These are phyloP conservation scores for Phlegmacium glaucopus DNA, from an alignment of 768 basidiomycete genomes.

Conservation along the genomic window DNA sequence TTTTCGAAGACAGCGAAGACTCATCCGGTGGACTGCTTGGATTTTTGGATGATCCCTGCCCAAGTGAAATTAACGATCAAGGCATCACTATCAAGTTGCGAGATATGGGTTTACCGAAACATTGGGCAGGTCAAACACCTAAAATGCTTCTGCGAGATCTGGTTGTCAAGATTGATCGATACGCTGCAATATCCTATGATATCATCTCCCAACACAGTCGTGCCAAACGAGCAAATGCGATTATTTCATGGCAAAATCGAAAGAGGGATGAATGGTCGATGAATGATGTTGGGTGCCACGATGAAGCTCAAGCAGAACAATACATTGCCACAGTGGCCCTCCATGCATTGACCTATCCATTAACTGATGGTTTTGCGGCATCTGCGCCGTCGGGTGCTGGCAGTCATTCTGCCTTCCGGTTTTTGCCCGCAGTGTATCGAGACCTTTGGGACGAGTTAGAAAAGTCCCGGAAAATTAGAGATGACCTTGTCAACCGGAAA, in stretches of 20 bases:
- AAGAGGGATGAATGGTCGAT: conserved; percentile 70
- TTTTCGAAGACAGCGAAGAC: conserved; percentile 55
- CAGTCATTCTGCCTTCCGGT: conserved; percentile 65
- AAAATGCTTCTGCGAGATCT: conserved; percentile 67
- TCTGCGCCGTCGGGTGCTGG: conserved; percentile 42
- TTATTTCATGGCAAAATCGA: conserved; percentile 68
- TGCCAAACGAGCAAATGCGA: conserved; percentile 69
- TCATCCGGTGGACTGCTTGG: conserved; percentile 64
- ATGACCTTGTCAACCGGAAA: conserved; percentile 61
- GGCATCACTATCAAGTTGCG: conserved; percentile 54
- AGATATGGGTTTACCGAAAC: conserved; percentile 81
- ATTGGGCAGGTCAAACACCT: conserved; percentile 80
- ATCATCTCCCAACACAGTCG: conserved; percentile 68
- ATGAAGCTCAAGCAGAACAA: conserved; percentile 80
- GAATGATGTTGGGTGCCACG: conserved; percentile 80
- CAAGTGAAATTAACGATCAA: conserved; percentile 49
- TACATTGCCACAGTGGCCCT: conserved; percentile 86
- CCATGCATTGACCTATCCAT: conserved; percentile 69
- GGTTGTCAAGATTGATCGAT: conserved; percentile 65
- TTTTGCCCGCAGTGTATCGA: conserved; percentile 78
- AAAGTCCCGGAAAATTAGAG: conserved; percentile 49
- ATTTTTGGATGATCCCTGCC: conserved; percentile 63
- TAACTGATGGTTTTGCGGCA: conserved; percentile 59
- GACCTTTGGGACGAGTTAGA: conserved; percentile 94
- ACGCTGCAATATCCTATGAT: conserved; percentile 69